These are phyloP conservation scores for Pseudomonodictys pantanalensis DNA, from an alignment of 495 filamentous ascomycete species.

Conservation along the genomic window DNA sequence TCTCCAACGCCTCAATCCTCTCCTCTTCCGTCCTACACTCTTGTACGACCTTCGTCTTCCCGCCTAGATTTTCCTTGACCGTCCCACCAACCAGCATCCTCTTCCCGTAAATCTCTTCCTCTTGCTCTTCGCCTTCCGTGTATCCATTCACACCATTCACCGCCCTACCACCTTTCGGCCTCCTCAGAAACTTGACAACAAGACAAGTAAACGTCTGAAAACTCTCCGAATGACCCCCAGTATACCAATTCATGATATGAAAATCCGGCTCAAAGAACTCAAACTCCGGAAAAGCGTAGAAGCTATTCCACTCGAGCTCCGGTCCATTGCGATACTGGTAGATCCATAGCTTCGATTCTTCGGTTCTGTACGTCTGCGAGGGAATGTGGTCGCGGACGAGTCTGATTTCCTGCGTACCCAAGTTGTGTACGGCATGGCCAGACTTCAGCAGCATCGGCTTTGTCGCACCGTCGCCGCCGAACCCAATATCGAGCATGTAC, in stretches of 20 bases:
- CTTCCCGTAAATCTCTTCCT: slow-evolving; percentile 29
- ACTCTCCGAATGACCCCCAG: slow-evolving; percentile 4
- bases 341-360: slow-evolving; percentile 26
- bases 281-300: slow-evolving; percentile 29
- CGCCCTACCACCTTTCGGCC: no score
- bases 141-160: no score
- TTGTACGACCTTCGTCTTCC: slow-evolving; percentile 26
- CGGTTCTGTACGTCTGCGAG: slow-evolving; percentile 9
- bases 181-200: slow-evolving; percentile 27
- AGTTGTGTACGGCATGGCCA: slow-evolving; percentile 8
- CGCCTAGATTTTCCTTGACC: slow-evolving; percentile 30
- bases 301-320: slow-evolving; percentile 19
- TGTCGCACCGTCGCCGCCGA: slow-evolving; percentile 66
- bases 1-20: slow-evolving; percentile 18
- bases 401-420: slow-evolving; percentile 30
- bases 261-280: slow-evolving; percentile 31
- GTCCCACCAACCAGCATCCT: slow-evolving; percentile 28
- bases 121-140: slow-evolving; percentile 1
- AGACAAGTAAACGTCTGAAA: slow-evolving; percentile 18
- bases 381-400: slow-evolving; percentile 31
- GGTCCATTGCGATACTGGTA: slow-evolving; percentile 32
- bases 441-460: slow-evolving; percentile 26
- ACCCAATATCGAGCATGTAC: slow-evolving; percentile 68
- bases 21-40: slow-evolving; percentile 26
- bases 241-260: slow-evolving; percentile 26